Evolutionary conservation across 345 rosid genomes (phyloP), one percentile per base, ranked within the genome.

Genomic region (Hevea brasiliensis): DNA sequence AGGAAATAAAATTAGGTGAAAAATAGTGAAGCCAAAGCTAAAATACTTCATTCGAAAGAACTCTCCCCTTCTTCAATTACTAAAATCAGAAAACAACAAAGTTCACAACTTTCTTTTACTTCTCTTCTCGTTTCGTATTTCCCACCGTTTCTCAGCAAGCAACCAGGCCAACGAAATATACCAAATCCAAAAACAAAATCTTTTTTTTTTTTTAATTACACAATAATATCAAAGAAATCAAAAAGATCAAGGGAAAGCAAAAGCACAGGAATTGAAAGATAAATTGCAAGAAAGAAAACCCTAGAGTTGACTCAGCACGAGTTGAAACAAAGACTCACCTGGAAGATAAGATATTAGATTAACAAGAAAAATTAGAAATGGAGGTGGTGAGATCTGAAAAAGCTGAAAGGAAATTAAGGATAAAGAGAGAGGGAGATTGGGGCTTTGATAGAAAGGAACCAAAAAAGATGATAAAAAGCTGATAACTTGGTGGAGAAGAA

Each of bases 241-340:
- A 15, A 35, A 63, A 73, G 29, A 71, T 47, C 61, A 60, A 4
- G 26, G 48, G 51, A 37, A 8, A 61, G 24, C 27, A 71, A 63
- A 8, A 48, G 5, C 67, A 24, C 21, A 7, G 66, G 15, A 27
- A 62, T 24, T 48, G 3, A 67, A 61, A 20, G 17, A 71, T 2
- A 32, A 32, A 4, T n/a, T n/a, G n/a, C n/a, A 32, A 32, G 37
- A 11, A 50, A 71, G 6, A 58, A 81, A 80, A 77, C 81, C 88
- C 81, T 61, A 73, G 73, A 77, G 86, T 81, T 78, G 87, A 82
- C 84, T 78, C 62, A 61, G 35, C 13, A 61, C 74, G 73, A 76
- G 65, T 75, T 55, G 51, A 10, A 57, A 24, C 2, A 51, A 60
- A 54, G 70, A 80, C 85, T 84, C 80, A 82, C 89, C 89, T 61